A percentile compares a stretch with the other conserved stretches of the same genome.
These are phyloP conservation scores for bread wheat (Triticum aestivum) DNA, from an alignment of 176 grass and related monocot genomes.

Conservation along the genomic window DNA sequence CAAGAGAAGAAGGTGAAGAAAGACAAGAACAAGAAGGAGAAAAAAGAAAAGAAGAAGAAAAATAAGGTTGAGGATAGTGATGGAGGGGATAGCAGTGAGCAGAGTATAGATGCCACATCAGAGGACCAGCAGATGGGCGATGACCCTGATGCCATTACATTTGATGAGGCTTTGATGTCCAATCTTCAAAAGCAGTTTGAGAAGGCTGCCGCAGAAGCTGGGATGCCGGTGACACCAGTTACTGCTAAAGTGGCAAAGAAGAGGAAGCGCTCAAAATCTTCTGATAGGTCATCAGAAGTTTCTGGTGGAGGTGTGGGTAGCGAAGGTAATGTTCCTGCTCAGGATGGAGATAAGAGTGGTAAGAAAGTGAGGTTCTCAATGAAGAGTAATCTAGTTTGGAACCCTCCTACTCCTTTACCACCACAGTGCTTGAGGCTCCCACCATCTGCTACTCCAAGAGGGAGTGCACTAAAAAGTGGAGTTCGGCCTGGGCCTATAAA, in stretches of 20 bases:
- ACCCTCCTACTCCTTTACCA: conserved; percentile 79
- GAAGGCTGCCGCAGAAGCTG: conserved; percentile 71
- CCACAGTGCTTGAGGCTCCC: conserved; percentile 82
- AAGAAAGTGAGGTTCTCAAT: conserved; percentile 94
- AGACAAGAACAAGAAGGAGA: conserved; percentile 1
- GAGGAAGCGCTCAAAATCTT: conserved; percentile 64
- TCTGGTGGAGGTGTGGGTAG: conserved; percentile 32
- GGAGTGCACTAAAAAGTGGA: conserved; percentile 92
- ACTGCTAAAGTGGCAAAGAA: conserved; percentile 55
- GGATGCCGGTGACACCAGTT: conserved; percentile 41
- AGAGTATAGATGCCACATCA: conserved; percentile 22
- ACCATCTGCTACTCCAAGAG: conserved; percentile 85
- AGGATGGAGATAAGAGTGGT: conserved; percentile 43
- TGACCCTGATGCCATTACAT: conserved; percentile 49
- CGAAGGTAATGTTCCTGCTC: conserved; percentile 27
- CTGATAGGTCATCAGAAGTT: conserved; percentile 3
- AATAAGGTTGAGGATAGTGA: conserved; percentile 31
- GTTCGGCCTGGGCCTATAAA: conserved; percentile 78
- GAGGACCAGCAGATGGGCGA: conserved; percentile 46
- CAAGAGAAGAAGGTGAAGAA: conserved; percentile 42
- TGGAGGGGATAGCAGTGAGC: conserved; percentile 5
- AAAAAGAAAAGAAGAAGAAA: conserved; percentile 41
- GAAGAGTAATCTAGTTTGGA: conserved; percentile 96
- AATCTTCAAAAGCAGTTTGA: conserved; percentile 98
- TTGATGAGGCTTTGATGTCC: conserved; percentile 64